These are phyloP conservation scores for Niveomyces coronatus DNA, from an alignment of 2,329 filamentous ascomycete genomes.

Conservation along the genomic window DNA sequence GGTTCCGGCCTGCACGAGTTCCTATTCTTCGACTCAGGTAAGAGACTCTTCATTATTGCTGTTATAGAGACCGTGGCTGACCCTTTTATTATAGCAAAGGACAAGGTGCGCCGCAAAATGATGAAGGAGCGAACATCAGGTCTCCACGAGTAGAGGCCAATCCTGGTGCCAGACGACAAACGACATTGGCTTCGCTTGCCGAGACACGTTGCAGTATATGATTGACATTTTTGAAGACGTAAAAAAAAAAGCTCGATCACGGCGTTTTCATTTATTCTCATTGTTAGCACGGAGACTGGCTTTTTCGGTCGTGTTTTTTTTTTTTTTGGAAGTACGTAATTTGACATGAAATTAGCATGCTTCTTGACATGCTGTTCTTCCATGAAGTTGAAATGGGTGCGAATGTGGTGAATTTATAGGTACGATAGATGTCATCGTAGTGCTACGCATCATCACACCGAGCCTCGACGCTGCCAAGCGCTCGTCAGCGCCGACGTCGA, in stretches of 20 bases:
- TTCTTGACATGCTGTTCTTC: neutral
- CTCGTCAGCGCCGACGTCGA: constrained; percentile 35
- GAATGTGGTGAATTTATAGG: neutral
- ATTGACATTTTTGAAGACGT: too few species aligned
- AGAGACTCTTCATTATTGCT: constrained; percentile 8
- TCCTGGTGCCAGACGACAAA: neutral
- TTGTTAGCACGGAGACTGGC: neutral
- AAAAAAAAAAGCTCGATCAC: neutral
- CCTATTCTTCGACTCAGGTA: constrained; percentile 36
- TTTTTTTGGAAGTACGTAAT: neutral
- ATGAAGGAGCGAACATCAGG: constrained; percentile 54
- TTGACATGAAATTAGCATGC: neutral
- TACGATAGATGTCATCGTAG: neutral
- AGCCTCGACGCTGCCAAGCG: constrained; percentile 35
- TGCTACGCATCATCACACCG: constrained; percentile 21
- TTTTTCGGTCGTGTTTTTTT: neutral
- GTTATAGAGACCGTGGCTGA: constrained; percentile 21
- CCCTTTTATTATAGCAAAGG: constrained; percentile 42
- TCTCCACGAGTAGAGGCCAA: constrained; percentile 24
- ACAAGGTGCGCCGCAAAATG: constrained; percentile 53
- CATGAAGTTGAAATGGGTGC: neutral
- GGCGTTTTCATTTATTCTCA: too few species aligned
- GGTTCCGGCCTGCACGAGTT: constrained; percentile 88
- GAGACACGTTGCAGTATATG: too few species aligned
- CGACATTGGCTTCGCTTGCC: neutral